Evolutionary conservation across 1,139 yeast genomes (phyloP).

Genomic region (Yamadazyma spencermartinsiae): DNA sequence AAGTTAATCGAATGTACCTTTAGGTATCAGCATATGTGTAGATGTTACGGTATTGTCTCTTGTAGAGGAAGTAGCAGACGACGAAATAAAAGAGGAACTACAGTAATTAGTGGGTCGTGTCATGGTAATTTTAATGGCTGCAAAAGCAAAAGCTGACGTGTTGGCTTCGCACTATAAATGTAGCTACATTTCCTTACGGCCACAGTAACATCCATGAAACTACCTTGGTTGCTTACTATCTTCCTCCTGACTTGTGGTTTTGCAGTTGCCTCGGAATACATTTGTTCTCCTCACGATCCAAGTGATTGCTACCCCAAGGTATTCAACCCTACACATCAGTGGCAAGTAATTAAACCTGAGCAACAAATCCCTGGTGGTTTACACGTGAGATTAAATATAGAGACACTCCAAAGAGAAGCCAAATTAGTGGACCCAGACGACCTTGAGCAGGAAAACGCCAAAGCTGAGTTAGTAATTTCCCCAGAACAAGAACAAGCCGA

Average conservation of each 20-base stretch:
- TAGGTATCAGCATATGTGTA: too few relatives aligned
- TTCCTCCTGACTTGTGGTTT: not conserved
- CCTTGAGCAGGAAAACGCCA: constrained; percentile 13
- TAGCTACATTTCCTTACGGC: not conserved
- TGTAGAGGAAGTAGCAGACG: not conserved
- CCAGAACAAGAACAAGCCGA: constrained; percentile 14
- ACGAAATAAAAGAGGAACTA: not conserved
- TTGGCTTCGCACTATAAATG: not conserved
- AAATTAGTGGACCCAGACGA: constrained; percentile 43
- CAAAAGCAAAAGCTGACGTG: not conserved
- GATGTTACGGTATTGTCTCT: too few relatives aligned
- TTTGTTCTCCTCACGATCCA: constrained; percentile 49
- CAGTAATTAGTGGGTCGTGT: too few relatives aligned
- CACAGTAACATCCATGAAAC: not conserved
- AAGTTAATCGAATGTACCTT: too few relatives aligned
- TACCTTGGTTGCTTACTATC: not conserved
- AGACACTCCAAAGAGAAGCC: constrained; percentile 69
- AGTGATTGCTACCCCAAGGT: constrained; percentile 61
- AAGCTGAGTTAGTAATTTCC: constrained; percentile 16
- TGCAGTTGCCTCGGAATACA: constrained; percentile 17
- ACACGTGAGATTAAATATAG: constrained; percentile 70
- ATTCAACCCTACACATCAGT: constrained; percentile 61
- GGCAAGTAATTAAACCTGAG: constrained; percentile 68
- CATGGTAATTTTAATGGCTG: too few relatives aligned
- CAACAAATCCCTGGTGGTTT: constrained; percentile 78